phyloP scores from a whole-genome alignment of 176 grass and related monocot genomes.

The Carex kokanica region DNA sequence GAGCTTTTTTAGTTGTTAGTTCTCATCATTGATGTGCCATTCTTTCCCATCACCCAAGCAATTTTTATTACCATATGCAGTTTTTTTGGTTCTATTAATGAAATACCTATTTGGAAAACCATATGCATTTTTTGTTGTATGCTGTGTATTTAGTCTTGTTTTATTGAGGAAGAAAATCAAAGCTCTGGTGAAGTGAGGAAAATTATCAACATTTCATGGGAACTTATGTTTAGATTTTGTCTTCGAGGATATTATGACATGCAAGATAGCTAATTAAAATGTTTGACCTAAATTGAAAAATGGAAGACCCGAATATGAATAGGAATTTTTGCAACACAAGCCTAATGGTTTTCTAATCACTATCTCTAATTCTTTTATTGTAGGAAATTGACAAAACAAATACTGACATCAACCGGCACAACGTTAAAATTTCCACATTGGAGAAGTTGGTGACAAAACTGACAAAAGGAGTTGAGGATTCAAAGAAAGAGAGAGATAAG shows the following conservation, averaged over 20 bases:
- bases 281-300: not conserved
- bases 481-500: slow-evolving; percentile 62
- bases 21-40: not conserved
- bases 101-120: no score
- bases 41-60: not conserved
- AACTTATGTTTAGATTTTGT: not conserved
- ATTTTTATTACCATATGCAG: not conserved
- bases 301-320: not conserved
- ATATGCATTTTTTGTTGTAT: slow-evolving; percentile 1
- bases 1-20: not conserved
- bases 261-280: not conserved
- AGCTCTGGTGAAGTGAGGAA: not conserved
- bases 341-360: not conserved
- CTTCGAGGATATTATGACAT: not conserved
- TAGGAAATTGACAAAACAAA: slow-evolving; percentile 95
- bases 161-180: not conserved
- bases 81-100: no score
- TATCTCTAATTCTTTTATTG: not conserved
- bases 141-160: not conserved
- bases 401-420: slow-evolving; percentile 83
- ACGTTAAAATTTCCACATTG: slow-evolving; percentile 65
- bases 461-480: slow-evolving; percentile 59
- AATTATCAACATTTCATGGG: not conserved
- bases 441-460: slow-evolving; percentile 78
- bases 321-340: not conserved